Percentiles rank a stretch among this genome's conserved stretches.
Conservation (phyloP, 169 alveolate genomes). For the Plasmodium coatneyi region DNA sequence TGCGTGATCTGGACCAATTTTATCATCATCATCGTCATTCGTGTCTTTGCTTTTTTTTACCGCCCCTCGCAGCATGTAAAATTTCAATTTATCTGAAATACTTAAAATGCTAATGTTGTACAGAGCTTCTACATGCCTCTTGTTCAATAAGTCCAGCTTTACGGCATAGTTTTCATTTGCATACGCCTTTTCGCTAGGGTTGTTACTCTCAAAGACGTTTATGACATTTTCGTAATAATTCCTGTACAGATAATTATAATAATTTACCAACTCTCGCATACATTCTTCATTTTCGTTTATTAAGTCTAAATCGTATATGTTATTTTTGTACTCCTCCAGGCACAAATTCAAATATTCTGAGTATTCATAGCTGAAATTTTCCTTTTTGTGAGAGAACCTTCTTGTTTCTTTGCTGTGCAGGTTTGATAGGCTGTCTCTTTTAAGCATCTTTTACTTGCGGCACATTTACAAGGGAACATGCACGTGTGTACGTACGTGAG, state of each 20-base stretch:
- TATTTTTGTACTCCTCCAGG: conserved; percentile 68
- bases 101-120: conserved; percentile 73
- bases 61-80: conserved; percentile 75
- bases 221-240: conserved; percentile 74
- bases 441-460: conserved; percentile 67
- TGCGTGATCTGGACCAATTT: conserved; percentile 1
- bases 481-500: not conserved
- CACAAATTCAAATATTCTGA: conserved; percentile 68
- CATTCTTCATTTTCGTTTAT: conserved; percentile 77
- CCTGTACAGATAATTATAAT: conserved; percentile 68
- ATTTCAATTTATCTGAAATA: conserved; percentile 67
- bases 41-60: conserved; percentile 47
- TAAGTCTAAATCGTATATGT: conserved; percentile 74
- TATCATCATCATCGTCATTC: conserved; percentile 11
- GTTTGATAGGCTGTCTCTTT: conserved; percentile 69
- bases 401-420: conserved; percentile 71
- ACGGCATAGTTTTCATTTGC: conserved; percentile 68
- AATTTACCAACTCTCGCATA: conserved; percentile 73
- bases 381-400: conserved; percentile 67
- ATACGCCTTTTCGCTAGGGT: conserved; percentile 38
- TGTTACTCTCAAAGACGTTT: conserved; percentile 46
- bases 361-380: conserved; percentile 49
- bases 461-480: not conserved
- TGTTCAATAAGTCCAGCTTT: conserved; percentile 65
- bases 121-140: conserved; percentile 59